Evolutionary conservation across 2,329 filamentous ascomycete genomes (phyloP).

Genomic region (Penicillium concentricum): DNA sequence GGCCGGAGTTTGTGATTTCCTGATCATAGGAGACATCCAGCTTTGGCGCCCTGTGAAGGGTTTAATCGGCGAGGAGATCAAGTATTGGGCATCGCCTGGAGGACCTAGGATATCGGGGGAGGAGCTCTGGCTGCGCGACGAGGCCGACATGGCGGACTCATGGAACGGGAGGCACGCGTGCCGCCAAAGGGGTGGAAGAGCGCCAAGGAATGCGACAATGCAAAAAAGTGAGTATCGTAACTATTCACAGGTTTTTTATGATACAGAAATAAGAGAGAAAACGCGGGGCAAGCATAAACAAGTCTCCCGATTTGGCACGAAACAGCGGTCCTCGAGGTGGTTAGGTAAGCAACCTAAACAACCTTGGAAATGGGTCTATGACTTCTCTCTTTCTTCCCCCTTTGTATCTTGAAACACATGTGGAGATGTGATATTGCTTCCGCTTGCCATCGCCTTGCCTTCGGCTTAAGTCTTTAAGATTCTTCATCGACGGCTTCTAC

Average conservation of each 20-base stretch:
- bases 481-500: slow-evolving; percentile 1
- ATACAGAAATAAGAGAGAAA: slow-evolving; percentile 13
- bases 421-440: neutral
- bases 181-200: slow-evolving; percentile 23
- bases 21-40: slow-evolving; percentile 39
- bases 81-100: slow-evolving; percentile 43
- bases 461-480: neutral
- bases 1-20: slow-evolving; percentile 17
- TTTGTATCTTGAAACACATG: neutral
- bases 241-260: slow-evolving; percentile 10
- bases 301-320: slow-evolving; percentile 37
- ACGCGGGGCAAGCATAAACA: slow-evolving; percentile 34
- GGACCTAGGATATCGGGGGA: slow-evolving; percentile 46
- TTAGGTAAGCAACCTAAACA: slow-evolving; percentile 18
- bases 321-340: slow-evolving; percentile 7
- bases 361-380: neutral
- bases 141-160: slow-evolving; percentile 30
- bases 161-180: slow-evolving; percentile 22
- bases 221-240: slow-evolving; percentile 2
- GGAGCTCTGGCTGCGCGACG: slow-evolving; percentile 39
- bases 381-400: neutral
- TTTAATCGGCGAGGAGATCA: slow-evolving; percentile 44
- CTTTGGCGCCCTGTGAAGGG: slow-evolving; percentile 40
- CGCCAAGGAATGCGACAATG: slow-evolving; percentile 19
- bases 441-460: neutral